These are phyloP conservation scores for Ceriops zippeliana DNA, from an alignment of 345 rosid species.

Conservation along the genomic window DNA sequence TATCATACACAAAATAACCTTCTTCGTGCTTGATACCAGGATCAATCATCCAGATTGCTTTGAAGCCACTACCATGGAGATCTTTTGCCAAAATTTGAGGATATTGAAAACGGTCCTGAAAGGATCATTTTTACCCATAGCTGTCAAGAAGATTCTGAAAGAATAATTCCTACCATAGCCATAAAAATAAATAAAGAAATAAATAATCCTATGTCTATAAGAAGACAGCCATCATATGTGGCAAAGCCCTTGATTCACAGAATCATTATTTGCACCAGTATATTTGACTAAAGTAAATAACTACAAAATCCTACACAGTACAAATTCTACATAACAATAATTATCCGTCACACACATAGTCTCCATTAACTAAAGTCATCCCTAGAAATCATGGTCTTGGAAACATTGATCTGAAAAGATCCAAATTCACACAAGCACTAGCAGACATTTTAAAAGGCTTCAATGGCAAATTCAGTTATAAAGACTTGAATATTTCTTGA, in stretches of 20 bases:
- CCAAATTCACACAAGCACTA: neutral
- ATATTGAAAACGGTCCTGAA: no score
- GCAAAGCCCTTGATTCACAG: neutral
- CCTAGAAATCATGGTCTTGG: neutral
- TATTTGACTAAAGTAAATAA: neutral
- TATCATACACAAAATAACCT: conserved; percentile 41
- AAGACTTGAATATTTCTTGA: neutral
- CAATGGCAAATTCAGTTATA: neutral
- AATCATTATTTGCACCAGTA: neutral
- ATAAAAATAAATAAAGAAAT: neutral
- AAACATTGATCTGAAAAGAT: neutral
- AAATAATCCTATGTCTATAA: neutral
- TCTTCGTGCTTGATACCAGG: no score
- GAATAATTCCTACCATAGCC: neutral
- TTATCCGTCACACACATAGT: neutral
- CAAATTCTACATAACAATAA: neutral
- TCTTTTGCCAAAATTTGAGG: no score
- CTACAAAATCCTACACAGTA: neutral
- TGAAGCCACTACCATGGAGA: no score
- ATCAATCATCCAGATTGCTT: no score
- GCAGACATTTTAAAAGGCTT: neutral
- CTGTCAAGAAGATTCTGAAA: conserved; percentile 39
- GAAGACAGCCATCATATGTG: neutral
- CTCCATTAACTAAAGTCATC: neutral
- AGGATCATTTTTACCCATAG: no score